Conservation (phyloP, 2,329 filamentous ascomycete genomes). For the Arthrobotrys pseudoclavata region DNA sequence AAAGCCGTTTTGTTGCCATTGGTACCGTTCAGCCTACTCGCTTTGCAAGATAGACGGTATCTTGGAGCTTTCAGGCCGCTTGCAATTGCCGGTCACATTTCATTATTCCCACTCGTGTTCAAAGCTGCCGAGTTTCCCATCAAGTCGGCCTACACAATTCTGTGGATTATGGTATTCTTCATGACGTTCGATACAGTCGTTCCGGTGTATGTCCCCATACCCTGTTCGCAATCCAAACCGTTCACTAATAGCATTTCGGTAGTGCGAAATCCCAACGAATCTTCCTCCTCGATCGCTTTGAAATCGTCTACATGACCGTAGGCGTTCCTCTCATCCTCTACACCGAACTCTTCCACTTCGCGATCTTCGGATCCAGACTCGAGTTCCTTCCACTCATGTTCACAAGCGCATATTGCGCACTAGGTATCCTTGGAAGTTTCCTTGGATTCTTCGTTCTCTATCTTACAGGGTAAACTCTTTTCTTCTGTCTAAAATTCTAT, state of each 20-base stretch:
- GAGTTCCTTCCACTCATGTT: conserved; percentile 98
- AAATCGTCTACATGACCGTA: conserved; percentile 87
- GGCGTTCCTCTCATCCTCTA: conserved; percentile 91
- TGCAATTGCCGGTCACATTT: conserved; percentile 93
- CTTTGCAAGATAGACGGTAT: conserved; percentile 88
- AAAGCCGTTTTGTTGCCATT: conserved; percentile 96
- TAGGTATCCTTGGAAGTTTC: conserved; percentile 97
- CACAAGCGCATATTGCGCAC: conserved; percentile 90
- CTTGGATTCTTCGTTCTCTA: conserved; percentile 93
- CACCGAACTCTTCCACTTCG: conserved; percentile 83
- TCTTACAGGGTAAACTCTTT: conserved; percentile 69
- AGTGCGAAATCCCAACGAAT: conserved; percentile 74
- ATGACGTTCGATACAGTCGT: conserved; percentile 88
- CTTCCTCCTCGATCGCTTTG: conserved; percentile 92
- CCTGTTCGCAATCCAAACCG: too few relatives aligned
- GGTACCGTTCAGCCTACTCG: conserved; percentile 93
- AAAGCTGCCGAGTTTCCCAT: conserved; percentile 92
- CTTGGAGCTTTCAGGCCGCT: conserved; percentile 91
- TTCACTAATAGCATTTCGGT: conserved; percentile 3
- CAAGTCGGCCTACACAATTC: conserved; percentile 91
- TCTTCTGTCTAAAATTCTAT: background rate
- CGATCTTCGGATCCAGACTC: conserved; percentile 84
- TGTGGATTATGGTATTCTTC: conserved; percentile 90
- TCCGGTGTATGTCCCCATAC: conserved; percentile 76
- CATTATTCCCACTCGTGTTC: conserved; percentile 92